Evolutionary conservation across 2,329 filamentous ascomycete genomes (phyloP), one percentile per base, ranked within the genome.

Genomic region (Emergomyces africanus): DNA sequence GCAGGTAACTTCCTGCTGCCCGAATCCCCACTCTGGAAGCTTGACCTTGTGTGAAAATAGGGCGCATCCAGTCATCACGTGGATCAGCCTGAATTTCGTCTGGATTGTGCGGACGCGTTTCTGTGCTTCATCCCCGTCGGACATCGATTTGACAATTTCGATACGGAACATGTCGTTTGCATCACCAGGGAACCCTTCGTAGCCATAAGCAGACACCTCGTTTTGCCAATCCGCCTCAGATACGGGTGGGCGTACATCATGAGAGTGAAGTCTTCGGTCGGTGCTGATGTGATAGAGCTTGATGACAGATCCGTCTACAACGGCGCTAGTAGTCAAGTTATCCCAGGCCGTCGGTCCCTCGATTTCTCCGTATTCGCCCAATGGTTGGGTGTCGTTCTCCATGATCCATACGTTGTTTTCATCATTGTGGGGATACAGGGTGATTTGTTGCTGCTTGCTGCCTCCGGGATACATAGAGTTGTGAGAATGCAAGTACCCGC

Each of bases 21-120:
- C 94, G 57, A 87, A 99, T 53, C 89, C 94, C 94, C 94, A 99
- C 2, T 95, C 90, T 2, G 94, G 94, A 60, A 99, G 85, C 79
- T 99, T 99, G 71, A 97, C 91, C 78, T 96, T 97, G 81, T 99
- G 94, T 0, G 92, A 97, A 79, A 99, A 99, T 28, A 99, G 81
- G 14, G 87, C 88, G 70, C 94, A 99, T 53, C 92, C 91, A 63
- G 90, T 96, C 94, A 99, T 97, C 71, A 96, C 77, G 70, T 99
- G 94, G 39, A 97, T 83, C 50, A 99, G 86, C 70, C 85, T 88
- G 79, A 99, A 99, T 77, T 97, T 97, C 67, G 90, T 90, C 76
- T 99, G 86, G 64, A 99, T 97, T 33, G 94, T 96, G 61, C 94
- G 85, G 56, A 99, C 71, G 37, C 91, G 86, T 67, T 88, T 83